These are phyloP conservation scores for Brasenia schreberi DNA, from an alignment of 164 flowering plant genomes.

Conservation along the genomic window DNA sequence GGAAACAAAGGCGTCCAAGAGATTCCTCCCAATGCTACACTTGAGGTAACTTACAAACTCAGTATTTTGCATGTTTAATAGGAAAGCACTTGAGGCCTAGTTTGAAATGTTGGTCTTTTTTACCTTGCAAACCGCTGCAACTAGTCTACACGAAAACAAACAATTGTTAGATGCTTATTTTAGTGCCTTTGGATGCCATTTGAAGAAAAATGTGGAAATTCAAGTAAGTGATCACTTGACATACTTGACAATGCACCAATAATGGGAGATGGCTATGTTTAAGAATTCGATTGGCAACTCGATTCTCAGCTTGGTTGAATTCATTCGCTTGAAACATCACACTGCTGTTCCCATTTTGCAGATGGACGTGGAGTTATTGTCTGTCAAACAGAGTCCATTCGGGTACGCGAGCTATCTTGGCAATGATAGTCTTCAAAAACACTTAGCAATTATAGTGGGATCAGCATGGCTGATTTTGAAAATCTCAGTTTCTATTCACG, in stretches of 20 bases:
- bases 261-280: too few relatives aligned
- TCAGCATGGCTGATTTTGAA: not conserved
- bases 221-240: not conserved
- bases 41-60: constrained; percentile 42
- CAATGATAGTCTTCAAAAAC: not conserved
- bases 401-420: constrained; percentile 33
- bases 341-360: constrained; percentile 16
- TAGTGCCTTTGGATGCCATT: not conserved
- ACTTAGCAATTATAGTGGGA: not conserved
- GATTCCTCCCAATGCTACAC: constrained; percentile 96
- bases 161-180: not conserved
- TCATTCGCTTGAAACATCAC: not conserved
- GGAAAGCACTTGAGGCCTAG: not conserved
- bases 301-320: not conserved
- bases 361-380: constrained; percentile 66
- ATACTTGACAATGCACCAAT: too few relatives aligned
- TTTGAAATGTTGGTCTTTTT: not conserved
- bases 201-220: not conserved
- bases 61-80: not conserved
- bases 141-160: not conserved
- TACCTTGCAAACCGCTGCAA: not conserved
- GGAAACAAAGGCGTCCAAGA: constrained; percentile 97
- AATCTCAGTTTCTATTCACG: not conserved
- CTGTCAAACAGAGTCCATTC: constrained; percentile 78
- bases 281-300: not conserved